phyloP scores from a whole-genome alignment of 2,329 filamentous ascomycete species.

The Nemania sp. region DNA sequence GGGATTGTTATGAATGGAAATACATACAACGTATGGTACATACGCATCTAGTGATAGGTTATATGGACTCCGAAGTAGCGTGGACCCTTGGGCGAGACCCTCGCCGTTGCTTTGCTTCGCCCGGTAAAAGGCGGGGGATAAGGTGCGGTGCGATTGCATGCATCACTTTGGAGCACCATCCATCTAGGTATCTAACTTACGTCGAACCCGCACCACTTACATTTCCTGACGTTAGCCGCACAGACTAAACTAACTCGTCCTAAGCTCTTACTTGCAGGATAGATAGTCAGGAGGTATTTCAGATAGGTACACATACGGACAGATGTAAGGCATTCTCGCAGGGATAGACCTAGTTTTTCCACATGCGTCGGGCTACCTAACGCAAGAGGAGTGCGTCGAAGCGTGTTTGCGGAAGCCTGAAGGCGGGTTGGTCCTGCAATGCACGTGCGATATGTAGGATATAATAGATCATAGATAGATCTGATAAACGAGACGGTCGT shows the following conservation, averaged over 20 bases:
- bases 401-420: neutral
- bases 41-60: neutral
- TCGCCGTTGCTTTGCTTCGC: neutral
- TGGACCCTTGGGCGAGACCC: neutral
- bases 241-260: neutral
- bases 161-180: neutral
- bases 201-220: neutral
- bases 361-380: neutral
- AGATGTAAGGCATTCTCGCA: conserved; percentile 4
- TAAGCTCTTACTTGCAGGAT: neutral
- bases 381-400: neutral
- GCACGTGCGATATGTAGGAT: conserved; percentile 24
- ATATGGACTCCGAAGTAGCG: neutral
- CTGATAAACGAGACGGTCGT: neutral
- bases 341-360: conserved; percentile 17
- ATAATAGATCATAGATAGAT: neutral
- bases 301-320: too few relatives aligned
- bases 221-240: conserved; percentile 1
- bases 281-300: neutral
- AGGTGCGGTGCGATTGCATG: neutral
- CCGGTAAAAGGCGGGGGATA: neutral
- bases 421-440: conserved; percentile 21
- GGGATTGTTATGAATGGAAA: neutral
- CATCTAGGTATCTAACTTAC: too few relatives aligned
- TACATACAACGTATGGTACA: neutral